Evolutionary conservation across 2,329 filamentous ascomycete genomes (phyloP), one percentile per base, ranked within the genome.

Genomic region (Microdochium bolleyi): DNA sequence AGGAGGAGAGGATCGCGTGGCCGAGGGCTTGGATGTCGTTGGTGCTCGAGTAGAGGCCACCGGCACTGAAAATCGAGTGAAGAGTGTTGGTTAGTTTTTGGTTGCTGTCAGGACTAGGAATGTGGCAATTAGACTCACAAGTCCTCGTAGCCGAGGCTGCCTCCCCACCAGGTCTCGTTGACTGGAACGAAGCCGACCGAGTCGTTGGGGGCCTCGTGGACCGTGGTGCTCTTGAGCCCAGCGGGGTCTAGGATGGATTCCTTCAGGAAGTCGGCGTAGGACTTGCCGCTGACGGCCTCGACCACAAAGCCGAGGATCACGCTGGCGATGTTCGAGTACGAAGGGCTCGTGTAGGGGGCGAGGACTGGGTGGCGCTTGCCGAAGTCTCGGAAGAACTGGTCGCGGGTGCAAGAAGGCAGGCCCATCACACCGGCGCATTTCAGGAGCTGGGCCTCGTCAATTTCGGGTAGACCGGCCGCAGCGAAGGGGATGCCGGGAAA

Each of bases 41-140:
- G 0, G 62, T 60, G 44, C 64, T 65, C 1, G 64, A 65, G 56
- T 64, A 65, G 48, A 66, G 57, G 16, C 62, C 62, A 5, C 64
- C 61, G 8, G 55, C 59, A 11, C 61, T 59, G 32, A 2, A 19
- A 22, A 34, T 34, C 30, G 9, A 10, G 37, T 41, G 9, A 7
- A n/a, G 13, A 13, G 37, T 41, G 13, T 10, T 41, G 37, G 37
- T 41, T 34, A 34, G 9, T 9, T 52, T 41, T 60, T 49, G 53
- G 52, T 30, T 24, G 7, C 48, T 9, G 19, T 25, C 16, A 11
- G 21, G 21, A 13, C 7, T 16, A 7, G 19, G 3, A 14, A 16
- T n/a, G 16, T 4, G 21, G 21, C 14, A 2, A 24, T n/a, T n/a
- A n/a, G n/a, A 55, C 60, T 60, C 49, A 63, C 61, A 58, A 54